Evolutionary conservation across 176 grass and related monocot genomes (phyloP).

Genomic region (Oryza brachyantha): DNA sequence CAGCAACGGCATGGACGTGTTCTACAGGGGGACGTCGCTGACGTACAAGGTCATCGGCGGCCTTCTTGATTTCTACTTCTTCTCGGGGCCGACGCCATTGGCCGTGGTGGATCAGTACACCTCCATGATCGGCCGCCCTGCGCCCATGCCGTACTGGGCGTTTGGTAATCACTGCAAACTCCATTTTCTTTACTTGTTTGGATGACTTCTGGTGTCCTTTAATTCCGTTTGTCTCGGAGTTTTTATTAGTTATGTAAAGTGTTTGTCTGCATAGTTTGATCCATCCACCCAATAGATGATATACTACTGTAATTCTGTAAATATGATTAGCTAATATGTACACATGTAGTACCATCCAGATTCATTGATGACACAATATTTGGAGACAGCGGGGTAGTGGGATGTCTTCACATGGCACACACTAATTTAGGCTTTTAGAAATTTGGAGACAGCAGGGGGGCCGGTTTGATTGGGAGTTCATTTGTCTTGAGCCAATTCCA

Average conservation of each 20-base stretch:
- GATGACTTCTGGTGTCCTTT: neutral
- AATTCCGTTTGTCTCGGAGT: neutral
- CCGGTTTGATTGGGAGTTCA: neutral
- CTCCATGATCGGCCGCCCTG: constrained; percentile 65
- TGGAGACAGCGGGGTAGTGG: too few relatives aligned
- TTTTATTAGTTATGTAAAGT: too few relatives aligned
- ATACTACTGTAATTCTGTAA: too few relatives aligned
- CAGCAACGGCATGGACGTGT: constrained; percentile 92
- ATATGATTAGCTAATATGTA: neutral
- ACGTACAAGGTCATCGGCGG: constrained; percentile 95
- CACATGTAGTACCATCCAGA: neutral
- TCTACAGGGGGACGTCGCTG: constrained; percentile 66
- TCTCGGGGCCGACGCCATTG: constrained; percentile 67
- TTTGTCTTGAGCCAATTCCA: neutral
- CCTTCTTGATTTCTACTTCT: constrained; percentile 89
- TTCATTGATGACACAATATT: neutral
- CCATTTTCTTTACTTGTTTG: neutral
- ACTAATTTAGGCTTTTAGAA: neutral
- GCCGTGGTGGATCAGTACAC: constrained; percentile 90
- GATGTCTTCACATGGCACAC: neutral
- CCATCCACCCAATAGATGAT: too few relatives aligned
- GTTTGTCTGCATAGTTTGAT: neutral
- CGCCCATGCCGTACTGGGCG: constrained; percentile 91
- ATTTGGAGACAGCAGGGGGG: neutral
- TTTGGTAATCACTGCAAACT: constrained; percentile 48